These are phyloP conservation scores for Mucor piriformis DNA, from an alignment of 371 early-diverging fungal species.

Conservation along the genomic window DNA sequence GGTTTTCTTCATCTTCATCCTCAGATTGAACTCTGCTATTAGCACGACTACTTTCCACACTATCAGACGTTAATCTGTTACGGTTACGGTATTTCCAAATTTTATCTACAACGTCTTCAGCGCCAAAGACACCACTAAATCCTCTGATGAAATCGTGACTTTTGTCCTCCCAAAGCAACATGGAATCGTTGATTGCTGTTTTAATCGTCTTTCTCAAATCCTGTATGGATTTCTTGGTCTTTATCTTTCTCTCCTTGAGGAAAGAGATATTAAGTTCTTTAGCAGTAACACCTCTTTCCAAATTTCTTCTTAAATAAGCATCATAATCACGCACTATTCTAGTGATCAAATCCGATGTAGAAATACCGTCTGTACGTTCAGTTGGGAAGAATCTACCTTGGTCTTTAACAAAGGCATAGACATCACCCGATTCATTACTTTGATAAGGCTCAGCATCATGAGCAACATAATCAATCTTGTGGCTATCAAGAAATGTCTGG, in stretches of 20 bases:
- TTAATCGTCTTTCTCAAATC: conserved; percentile 71
- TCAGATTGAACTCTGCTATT: conserved; percentile 28
- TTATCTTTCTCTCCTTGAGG: conserved; percentile 79
- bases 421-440: conserved; percentile 83
- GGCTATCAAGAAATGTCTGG: conserved; percentile 87
- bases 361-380: conserved; percentile 92
- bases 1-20: conserved; percentile 4
- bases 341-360: conserved; percentile 95
- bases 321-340: conserved; percentile 96
- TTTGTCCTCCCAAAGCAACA: conserved; percentile 71
- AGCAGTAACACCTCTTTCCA: conserved; percentile 89
- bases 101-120: conserved; percentile 57
- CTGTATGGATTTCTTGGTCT: conserved; percentile 74
- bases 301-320: conserved; percentile 88
- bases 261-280: conserved; percentile 92
- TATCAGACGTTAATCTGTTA: conserved; percentile 19
- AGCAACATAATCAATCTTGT: conserved; percentile 95
- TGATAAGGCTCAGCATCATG: conserved; percentile 97
- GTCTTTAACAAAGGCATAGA: conserved; percentile 92
- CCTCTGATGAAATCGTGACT: conserved; percentile 73
- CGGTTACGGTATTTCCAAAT: conserved; percentile 33
- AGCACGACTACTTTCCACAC: conserved; percentile 24
- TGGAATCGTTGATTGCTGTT: conserved; percentile 62
- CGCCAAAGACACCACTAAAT: conserved; percentile 72
- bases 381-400: conserved; percentile 91